These are phyloP conservation scores for Taphrina flavorubra DNA, from an alignment of 1,139 yeast genomes.

Conservation along the genomic window DNA sequence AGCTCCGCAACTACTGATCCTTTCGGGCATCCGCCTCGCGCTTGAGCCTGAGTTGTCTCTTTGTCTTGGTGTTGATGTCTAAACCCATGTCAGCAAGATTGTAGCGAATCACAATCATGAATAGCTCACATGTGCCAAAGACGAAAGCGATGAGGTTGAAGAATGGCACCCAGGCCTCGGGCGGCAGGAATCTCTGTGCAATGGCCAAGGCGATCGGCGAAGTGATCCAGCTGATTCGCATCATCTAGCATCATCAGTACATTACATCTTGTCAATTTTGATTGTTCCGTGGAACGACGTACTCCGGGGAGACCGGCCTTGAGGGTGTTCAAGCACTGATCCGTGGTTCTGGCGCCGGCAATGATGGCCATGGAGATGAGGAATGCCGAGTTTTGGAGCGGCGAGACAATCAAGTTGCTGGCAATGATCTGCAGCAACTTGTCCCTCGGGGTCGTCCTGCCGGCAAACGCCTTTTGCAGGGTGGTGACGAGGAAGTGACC, in stretches of 20 bases:
- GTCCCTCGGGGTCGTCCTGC: slow-evolving; percentile 50
- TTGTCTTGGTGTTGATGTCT: slow-evolving; percentile 40
- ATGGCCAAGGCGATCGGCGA: slow-evolving; percentile 66
- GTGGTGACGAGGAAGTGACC: slow-evolving; percentile 60
- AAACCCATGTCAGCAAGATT: not conserved
- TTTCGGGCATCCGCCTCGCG: slow-evolving; percentile 33
- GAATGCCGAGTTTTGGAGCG: slow-evolving; percentile 64
- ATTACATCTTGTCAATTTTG: too few species aligned
- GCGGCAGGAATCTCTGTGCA: slow-evolving; percentile 76
- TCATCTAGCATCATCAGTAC: slow-evolving; percentile 43
- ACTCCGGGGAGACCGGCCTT: slow-evolving; percentile 62
- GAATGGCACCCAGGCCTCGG: slow-evolving; percentile 84
- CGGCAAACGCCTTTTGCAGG: slow-evolving; percentile 52
- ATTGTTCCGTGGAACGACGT: not conserved
- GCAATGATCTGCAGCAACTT: slow-evolving; percentile 66
- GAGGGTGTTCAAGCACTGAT: slow-evolving; percentile 55
- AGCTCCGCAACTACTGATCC: not conserved
- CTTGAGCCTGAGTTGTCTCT: slow-evolving; percentile 35
- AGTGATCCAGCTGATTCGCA: slow-evolving; percentile 68
- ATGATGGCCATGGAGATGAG: slow-evolving; percentile 57
- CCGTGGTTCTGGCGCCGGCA: slow-evolving; percentile 52
- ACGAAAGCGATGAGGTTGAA: slow-evolving; percentile 75
- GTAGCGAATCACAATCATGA: not conserved
- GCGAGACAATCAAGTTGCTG: slow-evolving; percentile 68
- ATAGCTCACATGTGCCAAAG: slow-evolving; percentile 66